Evolutionary conservation across 2,329 filamentous ascomycete genomes (phyloP), one percentile per base, ranked within the genome.

Genomic region (Simplicillium sp.): DNA sequence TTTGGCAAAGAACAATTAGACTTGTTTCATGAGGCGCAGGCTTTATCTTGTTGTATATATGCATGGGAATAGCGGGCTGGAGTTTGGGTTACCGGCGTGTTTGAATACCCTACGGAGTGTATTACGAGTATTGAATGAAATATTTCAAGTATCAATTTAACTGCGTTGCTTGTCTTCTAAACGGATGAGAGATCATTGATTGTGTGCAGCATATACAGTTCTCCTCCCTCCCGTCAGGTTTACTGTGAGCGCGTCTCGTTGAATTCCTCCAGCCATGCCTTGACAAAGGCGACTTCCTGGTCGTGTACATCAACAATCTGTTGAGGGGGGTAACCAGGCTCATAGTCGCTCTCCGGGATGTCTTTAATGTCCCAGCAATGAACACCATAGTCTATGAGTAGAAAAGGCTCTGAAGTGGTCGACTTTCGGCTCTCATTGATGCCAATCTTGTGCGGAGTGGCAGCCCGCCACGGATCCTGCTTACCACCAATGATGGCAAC

Each of bases 301-400:
- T 61, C 55, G 53, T 88, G 83, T 1, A 75, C 68, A n/a, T 78
- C 66, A 3, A 62, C 65, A 9, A 87, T 70, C 3, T 77, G 62
- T 2, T 61, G 52, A 0, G 81, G 81, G 1, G 81, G 81, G 20
- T 86, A 53, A 1, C 61, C 59, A 0, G 80, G 81, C 56, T 84
- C 68, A 44, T 81, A 81, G 1, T 67, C 57, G 39, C 80, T 76
- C 1, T 50, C 52, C 2, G 38, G 40, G 13, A 84, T 50, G 1
- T 80, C 79, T 46, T 83, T 81, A 61, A 83, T 80, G 48, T 86
- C 83, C 82, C 84, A 90, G 55, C 90, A 85, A 57, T 94, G 87
- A 13, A 89, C 83, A 0, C 77, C 84, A 12, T 73, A 73, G 2
- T 70, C 64, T 34, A 94, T 87, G 34, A 90, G 55, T n/a, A 86